These are phyloP conservation scores for Cercospora sojina DNA, from an alignment of 2,329 filamentous ascomycete genomes.

Conservation along the genomic window DNA sequence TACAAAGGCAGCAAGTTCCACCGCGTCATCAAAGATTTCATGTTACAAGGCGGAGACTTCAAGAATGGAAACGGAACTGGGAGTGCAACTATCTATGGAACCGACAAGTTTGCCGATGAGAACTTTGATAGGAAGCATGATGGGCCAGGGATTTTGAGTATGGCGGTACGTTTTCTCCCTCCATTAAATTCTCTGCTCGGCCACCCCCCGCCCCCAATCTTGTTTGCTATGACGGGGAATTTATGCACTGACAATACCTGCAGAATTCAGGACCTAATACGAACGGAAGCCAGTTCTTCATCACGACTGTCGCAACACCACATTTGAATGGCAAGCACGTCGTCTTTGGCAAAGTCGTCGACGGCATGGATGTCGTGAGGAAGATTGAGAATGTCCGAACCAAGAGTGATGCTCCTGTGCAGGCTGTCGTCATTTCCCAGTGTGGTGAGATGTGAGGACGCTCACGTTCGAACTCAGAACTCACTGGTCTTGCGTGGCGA, in stretches of 20 bases:
- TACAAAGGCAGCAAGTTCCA: slow-evolving; percentile 97
- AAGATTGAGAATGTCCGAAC: slow-evolving; percentile 93
- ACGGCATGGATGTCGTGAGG: slow-evolving; percentile 83
- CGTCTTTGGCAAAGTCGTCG: slow-evolving; percentile 86
- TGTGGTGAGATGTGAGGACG: slow-evolving; percentile 82
- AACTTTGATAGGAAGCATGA: slow-evolving; percentile 82
- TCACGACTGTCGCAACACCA: slow-evolving; percentile 82
- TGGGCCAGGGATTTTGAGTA: slow-evolving; percentile 76
- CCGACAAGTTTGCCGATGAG: slow-evolving; percentile 82
- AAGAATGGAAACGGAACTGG: slow-evolving; percentile 90
- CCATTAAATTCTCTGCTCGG: not conserved
- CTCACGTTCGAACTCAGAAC: not conserved
- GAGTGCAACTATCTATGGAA: slow-evolving; percentile 80
- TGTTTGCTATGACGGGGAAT: not conserved
- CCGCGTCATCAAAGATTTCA: slow-evolving; percentile 91
- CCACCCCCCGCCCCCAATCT: slow-evolving; percentile 2
- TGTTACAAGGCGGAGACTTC: slow-evolving; percentile 97
- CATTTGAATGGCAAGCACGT: slow-evolving; percentile 93
- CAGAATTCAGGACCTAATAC: slow-evolving; percentile 89
- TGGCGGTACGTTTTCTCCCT: slow-evolving; percentile 68
- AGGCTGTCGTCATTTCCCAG: slow-evolving; percentile 80
- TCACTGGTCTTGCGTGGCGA: not conserved
- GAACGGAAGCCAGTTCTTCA: slow-evolving; percentile 97
- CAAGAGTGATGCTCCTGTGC: slow-evolving; percentile 76
- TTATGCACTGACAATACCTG: not conserved